These are phyloP conservation scores for Xylariomycetidae sp. DNA, from an alignment of 2,329 filamentous ascomycete species.

Conservation along the genomic window DNA sequence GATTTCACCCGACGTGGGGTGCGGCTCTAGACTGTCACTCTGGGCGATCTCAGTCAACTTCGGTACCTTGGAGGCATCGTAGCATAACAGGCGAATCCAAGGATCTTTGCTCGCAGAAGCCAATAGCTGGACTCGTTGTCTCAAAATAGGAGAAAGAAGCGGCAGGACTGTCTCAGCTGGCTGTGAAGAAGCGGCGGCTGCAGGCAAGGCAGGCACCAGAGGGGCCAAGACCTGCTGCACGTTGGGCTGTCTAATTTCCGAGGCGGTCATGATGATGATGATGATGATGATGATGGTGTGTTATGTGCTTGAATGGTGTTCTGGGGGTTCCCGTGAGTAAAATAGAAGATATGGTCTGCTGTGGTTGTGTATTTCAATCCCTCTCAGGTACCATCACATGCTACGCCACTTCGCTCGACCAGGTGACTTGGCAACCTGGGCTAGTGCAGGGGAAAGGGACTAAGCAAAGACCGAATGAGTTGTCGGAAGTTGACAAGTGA, in stretches of 20 bases:
- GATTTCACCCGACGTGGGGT: constrained; percentile 75
- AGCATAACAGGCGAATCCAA: constrained; percentile 71
- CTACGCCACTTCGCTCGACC: no score
- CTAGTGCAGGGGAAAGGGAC: no score
- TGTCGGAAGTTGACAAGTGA: no score
- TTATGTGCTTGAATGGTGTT: no score
- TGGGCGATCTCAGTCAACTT: constrained; percentile 58
- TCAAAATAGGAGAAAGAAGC: constrained; percentile 60
- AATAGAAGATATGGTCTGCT: no score
- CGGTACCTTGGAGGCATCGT: constrained; percentile 53
- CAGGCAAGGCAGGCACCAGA: constrained; percentile 55
- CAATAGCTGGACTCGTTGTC: constrained; percentile 63
- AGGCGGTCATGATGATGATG: constrained; percentile 24
- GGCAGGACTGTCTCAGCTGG: constrained; percentile 54
- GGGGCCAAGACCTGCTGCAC: constrained; percentile 46
- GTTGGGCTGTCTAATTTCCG: constrained; percentile 39
- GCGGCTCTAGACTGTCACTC: constrained; percentile 66
- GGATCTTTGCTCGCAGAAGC: constrained; percentile 54
- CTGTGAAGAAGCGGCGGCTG: constrained; percentile 52
- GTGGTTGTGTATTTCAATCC: no score
- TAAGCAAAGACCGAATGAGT: no score
- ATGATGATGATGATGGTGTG: no score
- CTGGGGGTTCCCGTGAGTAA: no score
- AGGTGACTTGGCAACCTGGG: no score
- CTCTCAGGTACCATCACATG: no score